phyloP scores from a whole-genome alignment of 2,329 filamentous ascomycete species.

The Hysterium pulicare region DNA sequence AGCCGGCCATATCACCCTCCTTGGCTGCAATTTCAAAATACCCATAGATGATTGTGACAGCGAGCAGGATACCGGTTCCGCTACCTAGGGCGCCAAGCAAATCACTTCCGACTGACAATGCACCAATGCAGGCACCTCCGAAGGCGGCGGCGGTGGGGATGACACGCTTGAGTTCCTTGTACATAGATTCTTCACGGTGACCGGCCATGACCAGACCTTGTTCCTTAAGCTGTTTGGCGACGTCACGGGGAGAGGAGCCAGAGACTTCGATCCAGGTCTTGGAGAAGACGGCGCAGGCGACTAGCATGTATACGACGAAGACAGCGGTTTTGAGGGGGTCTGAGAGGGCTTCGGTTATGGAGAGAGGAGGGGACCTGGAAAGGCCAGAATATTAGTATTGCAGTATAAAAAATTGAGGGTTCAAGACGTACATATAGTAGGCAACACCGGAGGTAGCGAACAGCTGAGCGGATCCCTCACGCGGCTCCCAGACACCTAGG shows the following conservation, averaged over 20 bases:
- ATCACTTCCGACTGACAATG: constrained; percentile 91
- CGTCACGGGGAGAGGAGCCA: constrained; percentile 93
- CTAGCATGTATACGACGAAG: constrained; percentile 97
- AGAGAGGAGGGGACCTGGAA: constrained; percentile 74
- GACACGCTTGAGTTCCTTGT: constrained; percentile 99
- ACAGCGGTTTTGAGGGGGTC: constrained; percentile 95
- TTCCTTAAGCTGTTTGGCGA: constrained; percentile 99
- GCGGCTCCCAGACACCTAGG: constrained; percentile 97
- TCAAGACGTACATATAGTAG: constrained; percentile 82
- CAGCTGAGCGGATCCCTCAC: constrained; percentile 93
- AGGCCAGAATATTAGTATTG: neutral
- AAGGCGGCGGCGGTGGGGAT: constrained; percentile 98
- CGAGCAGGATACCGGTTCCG: constrained; percentile 95
- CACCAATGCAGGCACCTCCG: constrained; percentile 97
- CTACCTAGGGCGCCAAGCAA: constrained; percentile 93
- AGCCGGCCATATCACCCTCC: constrained; percentile 87
- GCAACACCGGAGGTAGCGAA: constrained; percentile 89
- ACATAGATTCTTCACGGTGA: constrained; percentile 99
- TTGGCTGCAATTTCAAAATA: constrained; percentile 99
- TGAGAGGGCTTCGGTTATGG: constrained; percentile 93
- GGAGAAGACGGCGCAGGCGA: constrained; percentile 96
- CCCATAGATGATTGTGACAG: constrained; percentile 99
- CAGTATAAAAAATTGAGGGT: neutral
- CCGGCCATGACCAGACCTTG: constrained; percentile 99
- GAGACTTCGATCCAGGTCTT: constrained; percentile 99